A percentile compares a stretch with the other conserved stretches of the same genome.
phyloP scores from a whole-genome alignment of 2,329 filamentous ascomycete genomes.

The Seiridium cupressi region DNA sequence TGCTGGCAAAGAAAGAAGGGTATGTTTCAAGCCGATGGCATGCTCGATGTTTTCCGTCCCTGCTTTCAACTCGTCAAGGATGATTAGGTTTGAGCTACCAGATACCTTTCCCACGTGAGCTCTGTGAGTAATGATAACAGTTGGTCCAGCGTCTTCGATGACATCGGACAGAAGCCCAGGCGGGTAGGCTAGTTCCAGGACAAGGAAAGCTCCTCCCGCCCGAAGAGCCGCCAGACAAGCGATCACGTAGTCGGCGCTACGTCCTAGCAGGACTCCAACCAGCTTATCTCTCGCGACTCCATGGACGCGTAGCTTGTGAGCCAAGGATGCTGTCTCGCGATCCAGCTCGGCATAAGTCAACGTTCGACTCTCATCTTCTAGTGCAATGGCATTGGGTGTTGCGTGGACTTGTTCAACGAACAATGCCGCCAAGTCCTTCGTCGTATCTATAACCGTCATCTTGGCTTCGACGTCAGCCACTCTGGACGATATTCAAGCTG shows the following conservation, averaged over 20 bases:
- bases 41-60: slow-evolving; percentile 22
- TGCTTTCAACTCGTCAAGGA: slow-evolving; percentile 54
- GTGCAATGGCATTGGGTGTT: slow-evolving; percentile 67
- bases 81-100: slow-evolving; percentile 59
- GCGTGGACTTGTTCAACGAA: slow-evolving; percentile 67
- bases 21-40: slow-evolving; percentile 31
- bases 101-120: slow-evolving; percentile 66
- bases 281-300: slow-evolving; percentile 72
- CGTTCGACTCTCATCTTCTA: slow-evolving; percentile 66
- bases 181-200: slow-evolving; percentile 78
- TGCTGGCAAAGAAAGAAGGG: slow-evolving; percentile 50
- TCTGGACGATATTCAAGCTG: background rate
- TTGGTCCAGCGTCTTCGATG: slow-evolving; percentile 70
- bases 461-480: slow-evolving; percentile 12
- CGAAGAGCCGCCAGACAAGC: slow-evolving; percentile 75
- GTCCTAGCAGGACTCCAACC: slow-evolving; percentile 72
- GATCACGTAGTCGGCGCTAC: slow-evolving; percentile 77
- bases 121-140: slow-evolving; percentile 66
- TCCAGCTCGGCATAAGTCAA: slow-evolving; percentile 76
- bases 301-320: slow-evolving; percentile 60
- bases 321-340: slow-evolving; percentile 62
- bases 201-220: slow-evolving; percentile 76
- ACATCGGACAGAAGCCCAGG: slow-evolving; percentile 72
- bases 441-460: slow-evolving; percentile 68
- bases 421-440: slow-evolving; percentile 70